Conservation (phyloP, 768 basidiomycete species). For the Mycena vulgaris region DNA sequence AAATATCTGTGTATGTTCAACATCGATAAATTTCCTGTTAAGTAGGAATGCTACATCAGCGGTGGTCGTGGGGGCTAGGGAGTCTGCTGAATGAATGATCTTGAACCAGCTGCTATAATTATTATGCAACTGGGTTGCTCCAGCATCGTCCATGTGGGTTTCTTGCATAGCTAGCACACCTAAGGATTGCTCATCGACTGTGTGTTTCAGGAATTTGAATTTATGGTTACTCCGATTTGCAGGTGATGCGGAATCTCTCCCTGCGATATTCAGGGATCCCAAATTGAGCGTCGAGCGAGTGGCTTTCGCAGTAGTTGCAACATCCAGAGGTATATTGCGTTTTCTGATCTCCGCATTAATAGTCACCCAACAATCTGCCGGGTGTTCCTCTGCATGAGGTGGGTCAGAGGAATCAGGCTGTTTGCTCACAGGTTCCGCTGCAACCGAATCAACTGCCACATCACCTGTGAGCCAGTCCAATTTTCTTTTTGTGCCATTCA, state of each 20-base stretch:
- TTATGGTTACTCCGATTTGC: conserved; percentile 29
- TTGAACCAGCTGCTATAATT: conserved; percentile 16
- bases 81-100: conserved; percentile 17
- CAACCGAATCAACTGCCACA: neutral
- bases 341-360: neutral
- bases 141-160: conserved; percentile 38
- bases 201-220: conserved; percentile 37
- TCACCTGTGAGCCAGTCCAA: conserved; percentile 18
- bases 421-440: neutral
- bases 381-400: neutral
- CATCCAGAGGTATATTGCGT: neutral
- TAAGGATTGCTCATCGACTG: conserved; percentile 32
- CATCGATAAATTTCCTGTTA: conserved; percentile 31
- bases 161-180: conserved; percentile 42
- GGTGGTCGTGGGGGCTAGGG: neutral
- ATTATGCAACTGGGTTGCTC: conserved; percentile 1
- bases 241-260: neutral
- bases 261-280: conserved; percentile 37
- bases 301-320: neutral
- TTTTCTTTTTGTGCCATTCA: conserved; percentile 24
- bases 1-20: neutral
- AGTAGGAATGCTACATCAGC: conserved; percentile 40
- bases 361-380: neutral
- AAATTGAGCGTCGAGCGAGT: conserved; percentile 18
- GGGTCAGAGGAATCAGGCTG: conserved; percentile 4